Evolutionary conservation across 805 yeast genomes (phyloP).

Genomic region (Lachancea mirantina): DNA sequence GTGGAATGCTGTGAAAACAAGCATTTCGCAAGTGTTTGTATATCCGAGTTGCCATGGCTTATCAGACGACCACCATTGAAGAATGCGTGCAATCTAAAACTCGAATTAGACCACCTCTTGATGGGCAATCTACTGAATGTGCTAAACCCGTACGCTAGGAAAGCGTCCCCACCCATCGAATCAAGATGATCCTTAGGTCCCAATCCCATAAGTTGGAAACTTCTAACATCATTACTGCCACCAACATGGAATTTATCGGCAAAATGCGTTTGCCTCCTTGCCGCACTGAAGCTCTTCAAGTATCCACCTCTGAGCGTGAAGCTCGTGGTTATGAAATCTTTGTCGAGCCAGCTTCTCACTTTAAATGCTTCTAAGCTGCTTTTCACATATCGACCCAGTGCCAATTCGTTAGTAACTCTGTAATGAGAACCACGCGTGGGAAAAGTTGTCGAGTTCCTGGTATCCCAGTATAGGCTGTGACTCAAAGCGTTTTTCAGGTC

Average conservation of each 20-base stretch:
- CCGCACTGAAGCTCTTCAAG: conserved; percentile 35
- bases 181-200: conserved; percentile 54
- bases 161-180: conserved; percentile 62
- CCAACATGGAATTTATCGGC: conserved; percentile 81
- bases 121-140: conserved; percentile 57
- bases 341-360: conserved; percentile 21
- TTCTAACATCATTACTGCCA: conserved; percentile 66
- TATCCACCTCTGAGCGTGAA: conserved; percentile 49
- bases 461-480: conserved; percentile 35
- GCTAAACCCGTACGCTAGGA: conserved; percentile 49
- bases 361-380: conserved; percentile 28
- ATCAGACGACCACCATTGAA: conserved; percentile 58
- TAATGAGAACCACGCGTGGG: conserved; percentile 42
- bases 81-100: conserved; percentile 57
- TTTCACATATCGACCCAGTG: conserved; percentile 25
- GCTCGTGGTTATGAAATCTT: conserved; percentile 38
- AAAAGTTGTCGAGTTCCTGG: conserved; percentile 36
- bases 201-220: conserved; percentile 58
- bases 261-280: conserved; percentile 41
- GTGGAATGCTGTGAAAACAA: conserved; percentile 40
- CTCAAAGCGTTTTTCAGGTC: conserved; percentile 50
- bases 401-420: conserved; percentile 40
- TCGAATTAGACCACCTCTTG: conserved; percentile 35
- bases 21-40: conserved; percentile 18
- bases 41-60: conserved; percentile 25